These are phyloP conservation scores for Aspergillus spinulosporus DNA, from an alignment of 2,329 filamentous ascomycete species.

Conservation along the genomic window DNA sequence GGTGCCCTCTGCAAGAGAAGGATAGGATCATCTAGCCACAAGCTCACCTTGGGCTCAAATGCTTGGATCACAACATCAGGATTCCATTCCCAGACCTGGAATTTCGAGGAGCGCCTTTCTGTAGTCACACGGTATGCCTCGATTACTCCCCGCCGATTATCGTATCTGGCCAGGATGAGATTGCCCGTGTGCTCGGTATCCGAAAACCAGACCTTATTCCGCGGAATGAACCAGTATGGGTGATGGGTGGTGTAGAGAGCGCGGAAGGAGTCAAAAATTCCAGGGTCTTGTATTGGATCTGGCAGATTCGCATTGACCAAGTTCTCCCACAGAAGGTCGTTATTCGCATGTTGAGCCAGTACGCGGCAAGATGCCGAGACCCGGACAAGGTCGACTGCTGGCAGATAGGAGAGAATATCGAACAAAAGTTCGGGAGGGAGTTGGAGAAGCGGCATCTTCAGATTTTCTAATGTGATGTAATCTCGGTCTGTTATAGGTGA, in stretches of 20 bases:
- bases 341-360: constrained; percentile 60
- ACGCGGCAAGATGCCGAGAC: constrained; percentile 62
- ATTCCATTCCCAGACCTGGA: constrained; percentile 66
- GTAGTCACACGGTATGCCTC: constrained; percentile 77
- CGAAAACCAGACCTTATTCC: constrained; percentile 81
- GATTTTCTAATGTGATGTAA: not conserved
- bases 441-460: constrained; percentile 29
- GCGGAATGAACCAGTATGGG: constrained; percentile 80
- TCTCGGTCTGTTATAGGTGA: constrained; percentile 4
- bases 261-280: constrained; percentile 64
- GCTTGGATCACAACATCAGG: constrained; percentile 67
- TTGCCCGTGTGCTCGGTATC: constrained; percentile 73
- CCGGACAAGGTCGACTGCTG: constrained; percentile 62
- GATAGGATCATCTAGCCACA: constrained; percentile 75
- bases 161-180: constrained; percentile 74
- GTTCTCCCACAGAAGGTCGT: constrained; percentile 71
- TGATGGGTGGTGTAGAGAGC: constrained; percentile 73
- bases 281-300: constrained; percentile 54
- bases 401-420: constrained; percentile 67
- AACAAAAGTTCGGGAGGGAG: constrained; percentile 76
- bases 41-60: constrained; percentile 68
- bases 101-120: constrained; percentile 55
- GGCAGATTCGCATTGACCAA: constrained; percentile 70
- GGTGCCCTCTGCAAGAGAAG: constrained; percentile 53
- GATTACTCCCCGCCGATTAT: constrained; percentile 71